phyloP scores from a whole-genome alignment of 2,329 filamentous ascomycete genomes.

The Fusarium multiceps region DNA sequence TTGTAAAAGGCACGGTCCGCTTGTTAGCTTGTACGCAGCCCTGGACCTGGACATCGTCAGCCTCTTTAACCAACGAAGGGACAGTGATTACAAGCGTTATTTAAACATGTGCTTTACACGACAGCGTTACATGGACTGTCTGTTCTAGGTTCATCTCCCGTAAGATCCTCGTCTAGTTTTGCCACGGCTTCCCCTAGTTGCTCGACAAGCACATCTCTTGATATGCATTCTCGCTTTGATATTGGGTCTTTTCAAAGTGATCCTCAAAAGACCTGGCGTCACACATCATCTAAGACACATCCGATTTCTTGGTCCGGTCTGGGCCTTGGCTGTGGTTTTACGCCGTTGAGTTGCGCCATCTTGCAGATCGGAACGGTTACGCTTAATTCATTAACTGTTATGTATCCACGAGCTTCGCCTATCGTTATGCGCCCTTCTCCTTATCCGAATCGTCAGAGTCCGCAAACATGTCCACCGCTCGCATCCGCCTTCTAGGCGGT shows the following conservation, averaged over 20 bases:
- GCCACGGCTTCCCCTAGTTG: constrained; percentile 5
- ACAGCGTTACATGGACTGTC: constrained; percentile 23
- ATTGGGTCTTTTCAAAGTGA: neutral
- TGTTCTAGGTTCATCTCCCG: constrained; percentile 27
- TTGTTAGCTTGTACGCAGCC: constrained; percentile 1
- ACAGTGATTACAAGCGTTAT: constrained; percentile 6
- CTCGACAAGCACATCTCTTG: constrained; percentile 5
- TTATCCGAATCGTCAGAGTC: constrained; percentile 69
- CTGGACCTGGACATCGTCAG: neutral
- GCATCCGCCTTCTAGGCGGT: constrained; percentile 70
- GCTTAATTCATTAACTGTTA: constrained; percentile 10
- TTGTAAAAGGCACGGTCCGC: constrained; percentile 20
- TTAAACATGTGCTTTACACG: constrained; percentile 7
- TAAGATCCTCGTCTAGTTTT: constrained; percentile 30
- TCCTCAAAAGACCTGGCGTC: constrained; percentile 6
- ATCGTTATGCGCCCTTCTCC: constrained; percentile 35
- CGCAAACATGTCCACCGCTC: constrained; percentile 89
- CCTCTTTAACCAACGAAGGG: constrained; percentile 19
- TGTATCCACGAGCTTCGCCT: constrained; percentile 9
- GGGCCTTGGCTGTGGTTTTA: constrained; percentile 2
- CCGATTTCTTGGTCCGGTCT: neutral
- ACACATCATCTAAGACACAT: constrained; percentile 3
- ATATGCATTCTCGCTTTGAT: neutral
- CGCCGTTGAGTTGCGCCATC: constrained; percentile 28
- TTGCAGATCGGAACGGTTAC: constrained; percentile 11